phyloP scores from a whole-genome alignment of 106 monocot species.

The Allium cepa region DNA sequence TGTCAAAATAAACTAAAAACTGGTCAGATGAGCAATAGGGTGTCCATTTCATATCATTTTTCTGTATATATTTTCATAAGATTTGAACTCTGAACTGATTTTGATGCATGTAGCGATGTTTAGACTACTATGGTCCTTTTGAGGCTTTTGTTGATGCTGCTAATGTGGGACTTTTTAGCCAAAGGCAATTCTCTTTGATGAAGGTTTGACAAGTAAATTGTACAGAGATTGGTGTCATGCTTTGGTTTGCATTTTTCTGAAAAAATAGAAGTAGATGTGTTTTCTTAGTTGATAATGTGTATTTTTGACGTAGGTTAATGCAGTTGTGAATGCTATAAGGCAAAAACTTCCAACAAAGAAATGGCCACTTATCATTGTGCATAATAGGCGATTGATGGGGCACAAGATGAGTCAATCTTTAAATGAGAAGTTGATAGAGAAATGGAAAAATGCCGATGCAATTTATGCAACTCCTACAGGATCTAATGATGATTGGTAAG shows the following conservation, averaged over 20 bases:
- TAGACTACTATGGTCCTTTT: constrained; percentile 90
- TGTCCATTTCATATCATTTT: background rate
- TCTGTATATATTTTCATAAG: background rate
- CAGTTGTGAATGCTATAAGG: constrained; percentile 62
- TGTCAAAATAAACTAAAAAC: too few species aligned
- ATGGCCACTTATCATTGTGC: constrained; percentile 70
- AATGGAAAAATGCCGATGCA: constrained; percentile 82
- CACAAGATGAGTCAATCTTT: constrained; percentile 37
- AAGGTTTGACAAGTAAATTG: constrained; percentile 28
- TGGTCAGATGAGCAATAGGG: background rate
- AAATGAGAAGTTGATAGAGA: constrained; percentile 61
- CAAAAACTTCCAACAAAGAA: constrained; percentile 74
- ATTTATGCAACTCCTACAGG: constrained; percentile 90
- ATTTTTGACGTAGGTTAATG: constrained; percentile 49
- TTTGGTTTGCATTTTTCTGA: background rate
- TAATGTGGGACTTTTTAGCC: constrained; percentile 77
- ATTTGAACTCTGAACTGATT: background rate
- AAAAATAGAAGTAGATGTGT: too few species aligned
- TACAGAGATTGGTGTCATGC: background rate
- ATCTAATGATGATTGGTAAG: constrained; percentile 97
- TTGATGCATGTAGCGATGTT: constrained; percentile 49
- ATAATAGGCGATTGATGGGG: constrained; percentile 55
- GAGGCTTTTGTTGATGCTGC: constrained; percentile 93
- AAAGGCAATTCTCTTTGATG: constrained; percentile 46
- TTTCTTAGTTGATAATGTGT: background rate